These are phyloP conservation scores for Geosiphon pyriformis DNA, from an alignment of 192 early-diverging fungal species.

Conservation along the genomic window DNA sequence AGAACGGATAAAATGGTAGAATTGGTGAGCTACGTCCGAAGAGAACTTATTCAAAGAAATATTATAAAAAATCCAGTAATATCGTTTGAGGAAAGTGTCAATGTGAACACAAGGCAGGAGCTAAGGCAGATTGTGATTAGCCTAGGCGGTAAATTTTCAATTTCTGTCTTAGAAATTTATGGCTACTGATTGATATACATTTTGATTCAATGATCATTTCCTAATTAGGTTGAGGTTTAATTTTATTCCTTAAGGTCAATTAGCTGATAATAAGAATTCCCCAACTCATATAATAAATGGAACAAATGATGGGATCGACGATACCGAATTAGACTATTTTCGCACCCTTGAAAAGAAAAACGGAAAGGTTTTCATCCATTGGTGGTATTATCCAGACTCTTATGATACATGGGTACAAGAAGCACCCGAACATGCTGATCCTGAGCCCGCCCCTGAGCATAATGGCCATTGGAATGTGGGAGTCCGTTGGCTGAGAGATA, in stretches of 20 bases:
- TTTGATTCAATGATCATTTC: background rate
- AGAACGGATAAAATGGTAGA: constrained; percentile 32
- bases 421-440: constrained; percentile 54
- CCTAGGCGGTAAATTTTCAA: constrained; percentile 36
- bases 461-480: constrained; percentile 66
- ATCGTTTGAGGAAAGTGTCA: constrained; percentile 34
- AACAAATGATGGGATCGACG: constrained; percentile 38
- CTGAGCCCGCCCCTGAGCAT: constrained; percentile 56
- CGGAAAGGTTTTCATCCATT: constrained; percentile 62
- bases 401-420: constrained; percentile 70
- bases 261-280: constrained; percentile 20
- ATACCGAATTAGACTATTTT: constrained; percentile 52
- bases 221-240: background rate
- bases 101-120: constrained; percentile 28
- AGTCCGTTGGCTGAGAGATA: constrained; percentile 71
- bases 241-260: constrained; percentile 24
- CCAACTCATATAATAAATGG: constrained; percentile 50
- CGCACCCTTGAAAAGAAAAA: constrained; percentile 56
- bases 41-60: constrained; percentile 23
- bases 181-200: too few relatives aligned
- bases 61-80: constrained; percentile 37
- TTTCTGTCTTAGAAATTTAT: background rate
- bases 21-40: constrained; percentile 36
- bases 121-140: constrained; percentile 29
- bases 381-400: constrained; percentile 80